Percentiles rank a stretch among this genome's conserved stretches.
Conservation (phyloP, 495 filamentous ascomycete genomes). For the Aspergillus steynii region DNA sequence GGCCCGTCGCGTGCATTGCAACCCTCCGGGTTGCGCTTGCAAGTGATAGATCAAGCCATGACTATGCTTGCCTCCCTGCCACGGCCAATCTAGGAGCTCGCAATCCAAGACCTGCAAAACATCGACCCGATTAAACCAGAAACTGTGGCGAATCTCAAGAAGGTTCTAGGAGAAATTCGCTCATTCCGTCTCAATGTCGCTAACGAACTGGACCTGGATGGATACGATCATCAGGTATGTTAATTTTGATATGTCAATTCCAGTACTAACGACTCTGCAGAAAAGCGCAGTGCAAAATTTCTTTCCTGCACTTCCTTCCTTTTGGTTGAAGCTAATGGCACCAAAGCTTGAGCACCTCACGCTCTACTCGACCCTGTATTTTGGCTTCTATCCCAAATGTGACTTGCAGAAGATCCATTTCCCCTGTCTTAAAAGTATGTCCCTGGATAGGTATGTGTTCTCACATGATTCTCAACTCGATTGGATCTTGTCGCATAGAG, state of each 20-base stretch:
- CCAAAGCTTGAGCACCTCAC: conserved; percentile 25
- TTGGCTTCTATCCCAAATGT: conserved; percentile 25
- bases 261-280: background rate
- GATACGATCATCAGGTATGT: conserved; percentile 5
- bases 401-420: conserved; percentile 21
- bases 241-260: conserved; percentile 9
- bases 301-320: conserved; percentile 13
- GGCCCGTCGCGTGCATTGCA: conserved; percentile 7
- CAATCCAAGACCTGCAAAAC: conserved; percentile 23
- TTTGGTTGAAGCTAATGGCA: conserved; percentile 26
- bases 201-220: conserved; percentile 13
- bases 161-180: conserved; percentile 10
- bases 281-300: conserved; percentile 12
- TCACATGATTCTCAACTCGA: conserved; percentile 27
- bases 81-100: conserved; percentile 18
- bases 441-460: conserved; percentile 26
- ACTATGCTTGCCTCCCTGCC: conserved; percentile 9
- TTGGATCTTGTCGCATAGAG: conserved; percentile 27
- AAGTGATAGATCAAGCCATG: conserved; percentile 15
- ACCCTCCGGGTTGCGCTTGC: conserved; percentile 10
- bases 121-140: conserved; percentile 9
- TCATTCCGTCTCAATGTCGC: conserved; percentile 24
- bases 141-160: conserved; percentile 8
- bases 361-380: conserved; percentile 23
- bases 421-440: conserved; percentile 24